phyloP scores from a whole-genome alignment of 176 grass and related monocot genomes.

The Avena eriantha region DNA sequence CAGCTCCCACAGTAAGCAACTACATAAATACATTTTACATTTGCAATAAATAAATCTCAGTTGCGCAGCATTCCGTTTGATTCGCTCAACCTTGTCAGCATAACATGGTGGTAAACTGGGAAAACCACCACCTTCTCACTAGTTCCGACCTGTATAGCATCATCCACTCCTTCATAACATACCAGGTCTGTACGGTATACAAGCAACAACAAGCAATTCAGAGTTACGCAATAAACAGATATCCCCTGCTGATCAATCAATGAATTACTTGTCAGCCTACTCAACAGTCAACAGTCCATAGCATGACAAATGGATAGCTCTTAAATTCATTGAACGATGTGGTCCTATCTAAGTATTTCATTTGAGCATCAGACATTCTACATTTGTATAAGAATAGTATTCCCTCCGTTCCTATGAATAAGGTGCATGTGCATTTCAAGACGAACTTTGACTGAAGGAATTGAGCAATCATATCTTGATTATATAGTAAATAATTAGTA shows the following conservation, averaged over 20 bases:
- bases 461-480: no score
- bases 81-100: neutral
- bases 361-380: constrained; percentile 22
- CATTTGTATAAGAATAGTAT: constrained; percentile 1
- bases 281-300: neutral
- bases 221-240: constrained; percentile 24
- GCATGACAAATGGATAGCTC: neutral
- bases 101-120: constrained; percentile 3
- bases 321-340: neutral
- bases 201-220: constrained; percentile 27
- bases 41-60: constrained; percentile 10
- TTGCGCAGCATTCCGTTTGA: constrained; percentile 5
- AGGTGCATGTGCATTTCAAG: no score
- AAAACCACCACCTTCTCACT: constrained; percentile 30
- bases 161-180: constrained; percentile 9
- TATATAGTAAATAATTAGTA: no score
- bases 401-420: no score
- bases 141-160: constrained; percentile 8
- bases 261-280: constrained; percentile 24
- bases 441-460: no score
- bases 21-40: constrained; percentile 33
- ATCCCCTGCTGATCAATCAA: constrained; percentile 27
- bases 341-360: constrained; percentile 35
- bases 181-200: neutral
- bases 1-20: constrained; percentile 23